Conservation (phyloP, 192 early-diverging fungal species). For the Umbelopsis sp. region DNA sequence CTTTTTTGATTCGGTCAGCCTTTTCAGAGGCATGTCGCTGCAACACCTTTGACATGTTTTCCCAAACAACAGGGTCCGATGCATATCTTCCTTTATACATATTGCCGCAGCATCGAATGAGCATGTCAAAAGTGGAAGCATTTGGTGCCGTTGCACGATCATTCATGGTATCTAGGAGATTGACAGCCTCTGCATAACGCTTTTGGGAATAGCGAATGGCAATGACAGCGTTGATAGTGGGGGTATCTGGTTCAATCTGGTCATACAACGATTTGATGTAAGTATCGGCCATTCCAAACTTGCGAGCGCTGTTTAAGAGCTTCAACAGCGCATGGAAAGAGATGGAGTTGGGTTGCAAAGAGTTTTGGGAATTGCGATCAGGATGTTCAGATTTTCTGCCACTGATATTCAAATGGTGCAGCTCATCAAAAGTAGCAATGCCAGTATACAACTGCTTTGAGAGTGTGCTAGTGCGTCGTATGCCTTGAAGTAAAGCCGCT, state of each 20-base stretch:
- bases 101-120: background rate
- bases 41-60: background rate
- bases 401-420: background rate
- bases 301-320: slow-evolving; percentile 5
- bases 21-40: background rate
- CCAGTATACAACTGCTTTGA: background rate
- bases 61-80: slow-evolving; percentile 4
- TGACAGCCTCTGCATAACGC: background rate
- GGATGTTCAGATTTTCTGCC: background rate
- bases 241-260: background rate
- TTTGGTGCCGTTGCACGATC: background rate
- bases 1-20: background rate
- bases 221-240: slow-evolving; percentile 5
- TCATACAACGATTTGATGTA: background rate
- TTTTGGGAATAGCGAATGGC: slow-evolving; percentile 11
- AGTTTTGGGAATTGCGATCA: background rate
- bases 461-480: background rate
- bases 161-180: background rate
- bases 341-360: background rate
- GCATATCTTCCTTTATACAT: background rate
- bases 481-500: background rate
- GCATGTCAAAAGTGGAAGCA: slow-evolving; percentile 3
- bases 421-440: slow-evolving; percentile 6
- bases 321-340: background rate
- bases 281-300: background rate